Evolutionary conservation across 148 eudicot species (phyloP), one percentile per base, ranked within the genome.

Genomic region (Pharnaceum exiguum): DNA sequence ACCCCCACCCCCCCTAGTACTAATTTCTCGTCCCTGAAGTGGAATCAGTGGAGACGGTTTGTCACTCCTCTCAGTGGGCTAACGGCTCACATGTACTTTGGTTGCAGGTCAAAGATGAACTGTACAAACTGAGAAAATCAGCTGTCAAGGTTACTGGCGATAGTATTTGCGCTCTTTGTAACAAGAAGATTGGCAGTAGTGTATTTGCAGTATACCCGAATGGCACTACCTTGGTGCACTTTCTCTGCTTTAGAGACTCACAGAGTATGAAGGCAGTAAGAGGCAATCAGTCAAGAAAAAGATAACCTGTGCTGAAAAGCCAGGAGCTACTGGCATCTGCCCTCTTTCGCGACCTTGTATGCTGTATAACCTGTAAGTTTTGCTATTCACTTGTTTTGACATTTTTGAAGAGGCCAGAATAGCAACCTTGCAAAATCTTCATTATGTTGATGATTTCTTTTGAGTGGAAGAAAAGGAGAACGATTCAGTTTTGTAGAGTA

Each of bases 171-270:
- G 80, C 95, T 32, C 89, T 94, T 24, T 94, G 99, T 82, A 81
- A 78, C 79, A 94, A 94, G 75, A 89, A 94, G 79, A 81, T 94
- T 13, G 99, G 99, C 52, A 77, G 85, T n/a, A 94, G 99, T 67
- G 99, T 89, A 18, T 94, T 94, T 72, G 96, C 99, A n/a, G 95
- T 94, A 60, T 94, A 89, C 62, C 99, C 99, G 4, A 94, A 94
- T 35, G 89, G 91, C 2, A 80, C 76, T 60, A 94, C 96, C 18
- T 68, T 94, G 26, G 99, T 94, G 54, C 99, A 94, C 63, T 94
- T 94, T 63, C 95, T 84, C 59, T 94, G 99, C 81, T 94, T 94
- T 69, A 82, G 78, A 65, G 99, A 94, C 59, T 84, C 99, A 2
- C 99, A 89, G 71, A 89, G 55, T 73, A 89, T 94, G 96, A 94